Base-by-base conservation (phyloP, 2,329 filamentous ascomycete genomes). In the Hypoxylon sp. region DNA sequence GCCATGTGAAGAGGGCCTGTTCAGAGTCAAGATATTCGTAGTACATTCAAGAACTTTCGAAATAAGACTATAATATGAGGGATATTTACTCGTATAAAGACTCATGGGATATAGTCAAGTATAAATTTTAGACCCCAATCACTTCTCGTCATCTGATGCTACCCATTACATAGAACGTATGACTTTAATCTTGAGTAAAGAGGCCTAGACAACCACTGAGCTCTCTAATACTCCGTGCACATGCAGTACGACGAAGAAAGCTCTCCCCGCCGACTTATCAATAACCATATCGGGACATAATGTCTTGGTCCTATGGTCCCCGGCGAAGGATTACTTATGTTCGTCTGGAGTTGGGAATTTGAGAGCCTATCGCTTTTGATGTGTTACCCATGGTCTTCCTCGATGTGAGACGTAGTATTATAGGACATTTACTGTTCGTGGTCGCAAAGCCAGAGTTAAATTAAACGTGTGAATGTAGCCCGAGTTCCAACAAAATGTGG, bases 211-310 rank as follows among this genome's bases (percentile, higher is more conserved):
- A 19, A 17, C 39, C 39, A 44, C 17, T 17, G 17, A 17, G 39
- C 3, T 11, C 17, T 44, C 9, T 17, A 44, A 44, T 44, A 44
- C 17, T 22, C 39, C 39, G 17, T 22, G 39, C 39, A 44, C 39
- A 44, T 44, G 39, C 39, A 44, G 39, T 44, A 44, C 39, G 8
- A 44, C 39, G 39, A 44, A 22, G 39, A n/a, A n/a, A 44, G 19
- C 19, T 6, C 39, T 19, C n/a, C 17, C 22, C 39, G 9, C 8
- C n/a, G 11, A 17, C 17, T 9, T 11, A 22, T 44, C 17, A 22
- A 22, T 10, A 22, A 44, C 39, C 17, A 8, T 9, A n/a, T 44
- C 9, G 39, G 39, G 17, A 2, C 22, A 10, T 8, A 44, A 22
- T 44, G 39, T 44, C 17, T n/a, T 10, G 17, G 19, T 17, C 35